Evolutionary conservation across 306 rosid genomes (phyloP).

Genomic region (Begonia fuchsioides): DNA sequence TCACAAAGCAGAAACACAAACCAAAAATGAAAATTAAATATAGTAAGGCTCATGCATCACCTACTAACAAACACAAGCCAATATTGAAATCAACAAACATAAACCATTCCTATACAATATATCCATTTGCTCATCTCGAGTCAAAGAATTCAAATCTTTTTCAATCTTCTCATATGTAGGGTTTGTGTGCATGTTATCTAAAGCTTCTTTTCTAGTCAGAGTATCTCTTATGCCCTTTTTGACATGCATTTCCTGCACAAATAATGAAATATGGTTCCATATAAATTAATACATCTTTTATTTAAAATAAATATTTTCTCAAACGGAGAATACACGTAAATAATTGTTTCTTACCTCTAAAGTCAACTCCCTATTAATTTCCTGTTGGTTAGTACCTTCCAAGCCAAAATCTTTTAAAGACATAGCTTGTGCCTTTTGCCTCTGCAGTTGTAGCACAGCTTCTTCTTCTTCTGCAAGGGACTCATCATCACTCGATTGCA

Average conservation of each 20-base stretch:
- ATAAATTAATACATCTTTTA: no score
- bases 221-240: slow-evolving; percentile 18
- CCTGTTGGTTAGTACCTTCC: slow-evolving; percentile 26
- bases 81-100: neutral
- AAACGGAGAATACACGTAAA: no score
- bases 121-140: slow-evolving; percentile 70
- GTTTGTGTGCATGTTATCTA: slow-evolving; percentile 24
- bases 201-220: slow-evolving; percentile 8
- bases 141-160: slow-evolving; percentile 55
- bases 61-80: neutral
- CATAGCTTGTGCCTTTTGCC: slow-evolving; percentile 33
- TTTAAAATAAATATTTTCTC: no score
- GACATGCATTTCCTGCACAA: slow-evolving; percentile 44
- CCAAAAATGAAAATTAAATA: no score
- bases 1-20: no score
- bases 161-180: slow-evolving; percentile 27
- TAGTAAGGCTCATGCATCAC: neutral
- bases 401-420: slow-evolving; percentile 61
- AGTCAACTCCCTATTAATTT: slow-evolving; percentile 26
- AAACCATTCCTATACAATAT: slow-evolving; percentile 35
- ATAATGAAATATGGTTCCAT: neutral
- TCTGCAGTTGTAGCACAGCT: slow-evolving; percentile 37
- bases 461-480: slow-evolving; percentile 65
- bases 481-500: slow-evolving; percentile 67
- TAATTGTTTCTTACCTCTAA: slow-evolving; percentile 25